Percentiles rank a stretch among this genome's conserved stretches.
These are phyloP conservation scores for Vigna nakashimae DNA, from an alignment of 306 rosid species.

Conservation along the genomic window DNA sequence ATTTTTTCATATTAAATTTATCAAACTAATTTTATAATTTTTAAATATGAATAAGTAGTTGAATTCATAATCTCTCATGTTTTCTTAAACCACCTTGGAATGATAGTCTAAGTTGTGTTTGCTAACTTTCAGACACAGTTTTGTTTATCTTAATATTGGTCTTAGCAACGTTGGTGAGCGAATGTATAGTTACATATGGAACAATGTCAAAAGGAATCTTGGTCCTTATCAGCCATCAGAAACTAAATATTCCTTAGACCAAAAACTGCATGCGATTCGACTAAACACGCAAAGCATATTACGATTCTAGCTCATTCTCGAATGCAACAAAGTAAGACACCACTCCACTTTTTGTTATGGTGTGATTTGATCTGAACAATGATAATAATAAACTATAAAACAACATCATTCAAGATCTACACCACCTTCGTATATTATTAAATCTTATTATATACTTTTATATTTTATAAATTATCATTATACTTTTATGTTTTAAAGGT, in stretches of 20 bases:
- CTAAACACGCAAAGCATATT: background rate
- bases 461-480: background rate
- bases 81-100: too few species aligned
- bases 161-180: conserved; percentile 1
- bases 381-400: conserved; percentile 5
- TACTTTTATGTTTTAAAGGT: too few species aligned
- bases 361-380: conserved; percentile 20
- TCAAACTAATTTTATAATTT: too few species aligned
- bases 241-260: conserved; percentile 18
- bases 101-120: too few species aligned
- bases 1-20: too few species aligned
- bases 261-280: conserved; percentile 16
- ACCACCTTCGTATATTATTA: background rate
- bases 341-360: background rate
- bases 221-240: conserved; percentile 1
- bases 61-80: too few species aligned
- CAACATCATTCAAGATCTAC: background rate
- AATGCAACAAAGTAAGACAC: background rate
- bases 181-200: conserved; percentile 11
- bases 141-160: background rate
- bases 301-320: background rate
- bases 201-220: conserved; percentile 32
- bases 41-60: too few species aligned
- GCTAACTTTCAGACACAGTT: background rate
- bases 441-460: background rate